Evolutionary conservation across 495 filamentous ascomycete species (phyloP).

Genomic region (Collariella sp.): DNA sequence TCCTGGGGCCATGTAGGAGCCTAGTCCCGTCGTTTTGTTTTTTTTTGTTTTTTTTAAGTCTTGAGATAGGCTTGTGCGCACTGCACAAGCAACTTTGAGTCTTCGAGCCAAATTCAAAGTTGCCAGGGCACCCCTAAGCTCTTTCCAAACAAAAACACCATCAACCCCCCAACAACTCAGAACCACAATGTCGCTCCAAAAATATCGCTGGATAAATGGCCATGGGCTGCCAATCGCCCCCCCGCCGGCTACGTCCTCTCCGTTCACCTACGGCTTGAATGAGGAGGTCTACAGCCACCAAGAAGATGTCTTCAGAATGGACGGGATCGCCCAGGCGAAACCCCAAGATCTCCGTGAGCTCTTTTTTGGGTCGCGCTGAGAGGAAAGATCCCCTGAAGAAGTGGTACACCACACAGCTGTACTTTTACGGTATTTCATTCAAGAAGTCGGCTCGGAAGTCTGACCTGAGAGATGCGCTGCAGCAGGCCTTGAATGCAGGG

Average conservation of each 20-base stretch:
- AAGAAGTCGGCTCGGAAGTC: background rate
- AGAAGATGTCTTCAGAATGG: background rate
- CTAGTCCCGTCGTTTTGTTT: too few relatives aligned
- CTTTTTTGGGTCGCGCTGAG: background rate
- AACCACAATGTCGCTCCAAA: too few relatives aligned
- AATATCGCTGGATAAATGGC: too few relatives aligned
- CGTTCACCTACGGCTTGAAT: background rate
- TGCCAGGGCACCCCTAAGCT: too few relatives aligned
- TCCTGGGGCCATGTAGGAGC: too few relatives aligned
- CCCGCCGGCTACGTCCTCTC: background rate
- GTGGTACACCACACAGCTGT: constrained; percentile 17
- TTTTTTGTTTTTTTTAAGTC: too few relatives aligned
- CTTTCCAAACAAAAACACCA: too few relatives aligned
- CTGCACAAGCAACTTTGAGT: too few relatives aligned
- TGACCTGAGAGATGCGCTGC: background rate
- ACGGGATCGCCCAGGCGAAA: background rate
- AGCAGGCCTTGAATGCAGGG: background rate
- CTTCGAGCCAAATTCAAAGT: too few relatives aligned
- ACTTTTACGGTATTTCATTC: constrained; percentile 14
- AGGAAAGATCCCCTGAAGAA: constrained; percentile 4
- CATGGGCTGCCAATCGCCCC: background rate
- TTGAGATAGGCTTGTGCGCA: too few relatives aligned
- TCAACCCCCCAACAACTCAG: too few relatives aligned
- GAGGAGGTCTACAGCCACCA: background rate
- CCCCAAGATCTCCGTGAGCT: background rate